Evolutionary conservation across 441 rosid genomes (phyloP).

Genomic region (Populus hybrid): DNA sequence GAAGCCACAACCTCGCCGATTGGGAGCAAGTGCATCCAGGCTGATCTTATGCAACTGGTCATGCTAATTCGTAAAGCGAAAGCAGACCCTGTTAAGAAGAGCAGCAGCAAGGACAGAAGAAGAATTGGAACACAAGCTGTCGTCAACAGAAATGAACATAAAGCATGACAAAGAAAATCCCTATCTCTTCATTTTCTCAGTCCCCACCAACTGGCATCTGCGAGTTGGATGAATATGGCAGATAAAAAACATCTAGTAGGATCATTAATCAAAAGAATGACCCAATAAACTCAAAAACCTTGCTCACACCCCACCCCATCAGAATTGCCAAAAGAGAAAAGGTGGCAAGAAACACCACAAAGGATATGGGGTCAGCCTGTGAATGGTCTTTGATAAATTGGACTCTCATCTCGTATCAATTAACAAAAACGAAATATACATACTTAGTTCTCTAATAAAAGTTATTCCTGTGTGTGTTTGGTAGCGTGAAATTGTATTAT

Average conservation of each 20-base stretch:
- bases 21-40: not conserved
- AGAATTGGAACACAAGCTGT: not conserved
- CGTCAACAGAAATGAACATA: not conserved
- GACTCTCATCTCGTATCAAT: too few species aligned
- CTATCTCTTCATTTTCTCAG: not conserved
- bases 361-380: not conserved
- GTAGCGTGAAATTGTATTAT: too few species aligned
- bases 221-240: not conserved
- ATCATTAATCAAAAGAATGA: not conserved
- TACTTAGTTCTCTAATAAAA: too few species aligned
- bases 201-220: not conserved
- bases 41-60: not conserved
- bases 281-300: not conserved
- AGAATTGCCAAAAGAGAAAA: not conserved
- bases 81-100: not conserved
- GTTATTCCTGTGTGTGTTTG: too few species aligned
- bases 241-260: not conserved
- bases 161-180: not conserved
- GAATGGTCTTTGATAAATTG: not conserved
- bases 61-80: not conserved
- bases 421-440: too few species aligned
- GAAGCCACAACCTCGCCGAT: not conserved
- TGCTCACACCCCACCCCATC: not conserved
- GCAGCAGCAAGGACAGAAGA: not conserved
- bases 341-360: not conserved